Evolutionary conservation across 352 stramenopile species (phyloP).

Genomic region (Saprolegnia parasitica): DNA sequence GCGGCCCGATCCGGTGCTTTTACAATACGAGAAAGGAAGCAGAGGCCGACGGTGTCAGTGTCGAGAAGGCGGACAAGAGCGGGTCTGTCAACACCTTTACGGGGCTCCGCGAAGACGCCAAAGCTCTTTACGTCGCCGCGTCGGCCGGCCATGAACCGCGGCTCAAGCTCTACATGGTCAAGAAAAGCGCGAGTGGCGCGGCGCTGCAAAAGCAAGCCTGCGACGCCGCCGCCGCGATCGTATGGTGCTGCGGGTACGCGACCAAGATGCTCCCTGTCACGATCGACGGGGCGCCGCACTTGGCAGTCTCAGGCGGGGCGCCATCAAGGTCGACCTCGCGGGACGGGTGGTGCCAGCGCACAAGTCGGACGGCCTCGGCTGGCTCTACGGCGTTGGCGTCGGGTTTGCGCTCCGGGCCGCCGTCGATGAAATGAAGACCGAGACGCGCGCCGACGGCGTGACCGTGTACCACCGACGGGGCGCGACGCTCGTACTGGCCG

Average conservation of each 20-base stretch:
- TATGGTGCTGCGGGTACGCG: slow-evolving; percentile 79
- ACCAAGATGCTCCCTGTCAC: slow-evolving; percentile 56
- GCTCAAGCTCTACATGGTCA: slow-evolving; percentile 72
- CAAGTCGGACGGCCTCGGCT: slow-evolving; percentile 22
- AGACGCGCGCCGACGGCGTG: slow-evolving; percentile 73
- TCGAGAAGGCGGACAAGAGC: slow-evolving; percentile 48
- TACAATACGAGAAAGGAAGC: slow-evolving; percentile 75
- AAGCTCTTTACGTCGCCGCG: slow-evolving; percentile 65
- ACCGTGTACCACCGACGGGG: slow-evolving; percentile 84
- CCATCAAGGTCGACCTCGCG: slow-evolving; percentile 61
- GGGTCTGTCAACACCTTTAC: slow-evolving; percentile 85
- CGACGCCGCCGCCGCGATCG: slow-evolving; percentile 60
- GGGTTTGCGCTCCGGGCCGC: slow-evolving; percentile 71
- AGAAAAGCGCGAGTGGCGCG: slow-evolving; percentile 38
- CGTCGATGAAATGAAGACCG: slow-evolving; percentile 71
- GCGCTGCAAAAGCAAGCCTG: slow-evolving; percentile 61
- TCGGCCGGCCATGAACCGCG: slow-evolving; percentile 50
- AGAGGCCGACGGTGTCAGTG: slow-evolving; percentile 57
- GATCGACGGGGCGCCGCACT: slow-evolving; percentile 44
- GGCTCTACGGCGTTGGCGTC: slow-evolving; percentile 64
- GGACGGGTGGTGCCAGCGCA: slow-evolving; percentile 39
- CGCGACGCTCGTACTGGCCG: slow-evolving; percentile 60
- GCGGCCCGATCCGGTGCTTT: slow-evolving; percentile 69
- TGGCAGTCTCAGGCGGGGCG: slow-evolving; percentile 44
- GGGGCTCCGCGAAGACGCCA: slow-evolving; percentile 76